Evolutionary conservation across 1,284 basidiomycete genomes (phyloP).

Genomic region (Mrakiaceae sp.): DNA sequence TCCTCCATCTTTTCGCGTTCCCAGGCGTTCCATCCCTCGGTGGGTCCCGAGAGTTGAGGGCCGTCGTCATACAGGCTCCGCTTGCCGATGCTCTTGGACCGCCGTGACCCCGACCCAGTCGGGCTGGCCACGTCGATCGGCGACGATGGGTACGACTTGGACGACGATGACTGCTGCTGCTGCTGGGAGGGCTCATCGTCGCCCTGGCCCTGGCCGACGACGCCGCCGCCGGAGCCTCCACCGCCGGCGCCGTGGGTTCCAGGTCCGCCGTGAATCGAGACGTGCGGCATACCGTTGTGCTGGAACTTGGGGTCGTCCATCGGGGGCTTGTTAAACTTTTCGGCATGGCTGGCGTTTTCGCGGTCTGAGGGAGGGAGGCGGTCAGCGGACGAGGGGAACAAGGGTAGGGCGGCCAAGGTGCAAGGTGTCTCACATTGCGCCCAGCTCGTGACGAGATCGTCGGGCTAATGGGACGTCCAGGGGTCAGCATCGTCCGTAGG

Average conservation of each 20-base stretch:
- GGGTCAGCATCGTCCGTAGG: not conserved
- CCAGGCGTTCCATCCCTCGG: conserved; percentile 64
- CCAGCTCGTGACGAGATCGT: conserved; percentile 85
- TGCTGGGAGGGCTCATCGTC: conserved; percentile 4
- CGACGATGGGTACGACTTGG: too few relatives aligned
- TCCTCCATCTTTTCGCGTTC: conserved; percentile 82
- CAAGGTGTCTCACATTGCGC: conserved; percentile 71
- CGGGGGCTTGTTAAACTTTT: conserved; percentile 44
- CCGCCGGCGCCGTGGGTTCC: conserved; percentile 37
- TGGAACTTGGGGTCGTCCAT: conserved; percentile 28
- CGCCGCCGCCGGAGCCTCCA: conserved; percentile 34
- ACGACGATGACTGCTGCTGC: too few relatives aligned
- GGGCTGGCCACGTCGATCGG: too few relatives aligned
- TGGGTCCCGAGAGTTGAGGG: conserved; percentile 31
- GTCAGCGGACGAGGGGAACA: not conserved
- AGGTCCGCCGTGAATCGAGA: conserved; percentile 24
- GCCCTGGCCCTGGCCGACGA: conserved; percentile 26
- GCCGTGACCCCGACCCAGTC: not conserved
- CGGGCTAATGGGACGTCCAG: conserved; percentile 41
- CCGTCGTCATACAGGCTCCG: not conserved
- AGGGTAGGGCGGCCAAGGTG: conserved; percentile 13
- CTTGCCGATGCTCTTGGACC: not conserved
- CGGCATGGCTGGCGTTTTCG: conserved; percentile 48
- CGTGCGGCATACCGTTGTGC: conserved; percentile 27
- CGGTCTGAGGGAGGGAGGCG: conserved; percentile 5